Base-by-base conservation (phyloP, 2,329 filamentous ascomycete genomes). In the Aspergillus sp. region DNA sequence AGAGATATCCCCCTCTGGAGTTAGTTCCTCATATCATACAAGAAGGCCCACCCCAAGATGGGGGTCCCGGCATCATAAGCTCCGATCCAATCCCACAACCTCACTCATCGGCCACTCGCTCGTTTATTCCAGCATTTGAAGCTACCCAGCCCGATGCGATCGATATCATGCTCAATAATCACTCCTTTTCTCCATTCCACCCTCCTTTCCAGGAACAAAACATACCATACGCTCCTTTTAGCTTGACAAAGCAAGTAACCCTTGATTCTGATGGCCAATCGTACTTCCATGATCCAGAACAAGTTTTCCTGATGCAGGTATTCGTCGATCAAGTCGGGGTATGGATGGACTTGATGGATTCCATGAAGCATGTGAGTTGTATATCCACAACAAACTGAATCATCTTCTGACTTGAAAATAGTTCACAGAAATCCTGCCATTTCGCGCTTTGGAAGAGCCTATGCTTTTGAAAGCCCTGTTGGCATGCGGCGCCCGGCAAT, bases 261-360 rank as follows among this genome's bases (percentile, higher is more conserved):
- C 69, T 68, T 13, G 69, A 69, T 11, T 61, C 70, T 19, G 69
- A 67, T 44, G 71, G 71, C 28, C 71, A 80, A 32, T 79, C 86
- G 40, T 88, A 81, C 53, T 74, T 95, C 37, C 83, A 80, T 51
- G 81, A 80, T 4, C 78, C 83, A 7, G 87, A 95, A 45, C 89
- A 95, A 61, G 78, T 93, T 0, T 71, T 85, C n/a, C 90, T 90
- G 60, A 88, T 96, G 85, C 88, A 95, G 63, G 83, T 90, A 0
- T 97, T 95, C 62, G 85, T 94, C 6, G 86, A 94, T 58, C 86
- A 95, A 52, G 88, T 97, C 2, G 90, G 86, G 1, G 68, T 89
- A 3, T 96, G 91, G 89, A 95, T 97, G 88, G 91, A 96, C 66
- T 88, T 83, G 34, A 82, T 96, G 73, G 88, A 95, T 68, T 77